These are phyloP conservation scores for Aspergillus proliferans DNA, from an alignment of 2,329 filamentous ascomycete genomes.

Conservation along the genomic window DNA sequence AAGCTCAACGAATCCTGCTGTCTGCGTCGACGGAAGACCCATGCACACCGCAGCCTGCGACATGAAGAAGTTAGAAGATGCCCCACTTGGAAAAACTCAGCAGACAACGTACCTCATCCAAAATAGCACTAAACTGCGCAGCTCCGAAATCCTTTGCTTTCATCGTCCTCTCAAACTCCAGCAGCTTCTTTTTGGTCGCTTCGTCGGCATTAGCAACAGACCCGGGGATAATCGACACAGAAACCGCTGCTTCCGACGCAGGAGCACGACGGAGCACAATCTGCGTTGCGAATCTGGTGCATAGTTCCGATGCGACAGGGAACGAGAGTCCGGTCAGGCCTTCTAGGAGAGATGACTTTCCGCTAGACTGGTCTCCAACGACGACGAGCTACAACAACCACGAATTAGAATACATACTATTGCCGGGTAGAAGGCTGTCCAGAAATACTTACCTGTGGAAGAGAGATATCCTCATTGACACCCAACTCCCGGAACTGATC, in stretches of 20 bases:
- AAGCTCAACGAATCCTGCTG: constrained; percentile 7
- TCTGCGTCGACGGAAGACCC: constrained; percentile 17
- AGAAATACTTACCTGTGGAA: constrained; percentile 22
- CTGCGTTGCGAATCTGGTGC: constrained; percentile 28
- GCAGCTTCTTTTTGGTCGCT: constrained; percentile 8
- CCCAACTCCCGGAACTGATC: constrained; percentile 23
- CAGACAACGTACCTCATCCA: constrained; percentile 16
- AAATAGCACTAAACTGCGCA: constrained; percentile 13
- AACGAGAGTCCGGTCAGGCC: constrained; percentile 25
- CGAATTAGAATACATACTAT: not conserved
- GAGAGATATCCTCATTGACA: constrained; percentile 21
- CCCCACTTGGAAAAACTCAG: too few species aligned
- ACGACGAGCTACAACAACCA: constrained; percentile 21
- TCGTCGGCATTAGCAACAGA: constrained; percentile 12
- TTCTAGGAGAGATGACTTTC: constrained; percentile 28
- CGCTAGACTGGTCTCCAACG: constrained; percentile 29
- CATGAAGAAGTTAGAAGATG: not conserved
- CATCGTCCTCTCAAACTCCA: constrained; percentile 10
- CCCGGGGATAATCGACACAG: constrained; percentile 29
- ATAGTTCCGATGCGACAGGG: constrained; percentile 22
- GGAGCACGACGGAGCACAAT: constrained; percentile 21
- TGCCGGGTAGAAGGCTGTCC: not conserved
- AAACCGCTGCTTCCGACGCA: constrained; percentile 9
- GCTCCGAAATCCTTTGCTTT: constrained; percentile 11
- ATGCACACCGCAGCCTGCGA: constrained; percentile 21